phyloP scores from a whole-genome alignment of 805 yeast species.

The Myxozyma mucilagina region DNA sequence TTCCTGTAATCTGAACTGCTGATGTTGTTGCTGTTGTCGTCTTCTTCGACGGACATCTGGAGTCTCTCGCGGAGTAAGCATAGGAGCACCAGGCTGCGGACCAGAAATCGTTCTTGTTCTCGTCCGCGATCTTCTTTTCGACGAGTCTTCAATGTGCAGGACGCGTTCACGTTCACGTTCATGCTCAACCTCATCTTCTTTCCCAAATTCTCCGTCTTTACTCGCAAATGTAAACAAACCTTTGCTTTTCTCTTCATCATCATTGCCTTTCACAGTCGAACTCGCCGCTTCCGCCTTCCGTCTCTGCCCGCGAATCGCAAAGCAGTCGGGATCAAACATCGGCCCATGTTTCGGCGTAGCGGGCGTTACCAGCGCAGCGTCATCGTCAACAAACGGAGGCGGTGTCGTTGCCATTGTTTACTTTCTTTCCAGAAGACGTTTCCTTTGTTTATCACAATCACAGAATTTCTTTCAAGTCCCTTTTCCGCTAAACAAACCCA shows the following conservation, averaged over 20 bases:
- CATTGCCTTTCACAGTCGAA: not conserved
- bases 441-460: too few species aligned
- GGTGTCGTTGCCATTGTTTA: constrained; percentile 8
- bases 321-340: constrained; percentile 22
- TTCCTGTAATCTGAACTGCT: not conserved
- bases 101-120: constrained; percentile 26
- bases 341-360: constrained; percentile 30
- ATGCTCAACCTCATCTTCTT: too few species aligned
- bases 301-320: not conserved
- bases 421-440: not conserved
- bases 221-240: too few species aligned
- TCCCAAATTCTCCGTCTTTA: too few species aligned
- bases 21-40: not conserved
- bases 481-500: too few species aligned
- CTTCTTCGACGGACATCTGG: constrained; percentile 16
- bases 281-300: not conserved
- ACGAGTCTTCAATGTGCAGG: not conserved
- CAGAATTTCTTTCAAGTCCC: too few species aligned
- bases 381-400: not conserved
- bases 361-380: constrained; percentile 22
- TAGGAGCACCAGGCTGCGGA: constrained; percentile 20
- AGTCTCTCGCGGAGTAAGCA: constrained; percentile 30
- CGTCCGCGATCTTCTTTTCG: not conserved
- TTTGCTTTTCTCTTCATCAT: not conserved
- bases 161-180: too few species aligned